Conservation (phyloP, 352 stramenopile genomes). For the Phytopythium ostracodes region DNA sequence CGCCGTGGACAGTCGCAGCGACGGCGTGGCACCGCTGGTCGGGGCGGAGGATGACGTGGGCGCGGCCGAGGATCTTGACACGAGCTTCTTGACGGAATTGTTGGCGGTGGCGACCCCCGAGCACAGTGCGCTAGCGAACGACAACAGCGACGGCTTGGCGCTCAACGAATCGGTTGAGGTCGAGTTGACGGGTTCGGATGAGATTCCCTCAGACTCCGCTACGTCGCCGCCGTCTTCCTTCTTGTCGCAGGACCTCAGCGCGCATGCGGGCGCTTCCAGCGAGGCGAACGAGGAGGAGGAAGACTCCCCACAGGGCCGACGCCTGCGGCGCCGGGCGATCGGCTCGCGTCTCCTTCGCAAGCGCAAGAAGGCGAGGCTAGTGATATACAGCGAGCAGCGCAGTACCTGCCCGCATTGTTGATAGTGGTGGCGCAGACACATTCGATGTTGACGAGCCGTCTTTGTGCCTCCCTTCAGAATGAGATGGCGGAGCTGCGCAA, state of each 20-base stretch:
- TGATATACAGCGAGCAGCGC: too few species aligned
- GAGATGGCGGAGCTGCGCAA: slow-evolving; percentile 26
- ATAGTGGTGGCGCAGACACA: background rate
- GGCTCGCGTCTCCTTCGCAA: background rate
- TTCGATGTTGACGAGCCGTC: background rate
- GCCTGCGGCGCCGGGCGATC: background rate
- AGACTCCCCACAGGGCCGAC: background rate
- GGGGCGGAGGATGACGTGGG: too few species aligned
- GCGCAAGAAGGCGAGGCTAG: background rate
- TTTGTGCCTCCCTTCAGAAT: background rate
- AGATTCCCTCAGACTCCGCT: background rate
- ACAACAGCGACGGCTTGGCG: background rate
- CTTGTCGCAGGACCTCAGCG: too few species aligned
- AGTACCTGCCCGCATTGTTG: background rate
- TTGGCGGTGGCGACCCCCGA: too few species aligned
- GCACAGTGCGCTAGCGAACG: background rate
- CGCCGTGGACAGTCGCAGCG: background rate
- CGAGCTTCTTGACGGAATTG: background rate
- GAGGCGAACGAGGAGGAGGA: background rate
- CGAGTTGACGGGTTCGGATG: too few species aligned
- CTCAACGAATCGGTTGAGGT: too few species aligned
- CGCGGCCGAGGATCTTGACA: background rate
- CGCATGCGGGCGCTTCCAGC: background rate
- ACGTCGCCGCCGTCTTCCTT: too few species aligned
- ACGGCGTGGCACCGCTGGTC: background rate